phyloP scores from a whole-genome alignment of 1,284 basidiomycete species.

The Tilletia horrida region DNA sequence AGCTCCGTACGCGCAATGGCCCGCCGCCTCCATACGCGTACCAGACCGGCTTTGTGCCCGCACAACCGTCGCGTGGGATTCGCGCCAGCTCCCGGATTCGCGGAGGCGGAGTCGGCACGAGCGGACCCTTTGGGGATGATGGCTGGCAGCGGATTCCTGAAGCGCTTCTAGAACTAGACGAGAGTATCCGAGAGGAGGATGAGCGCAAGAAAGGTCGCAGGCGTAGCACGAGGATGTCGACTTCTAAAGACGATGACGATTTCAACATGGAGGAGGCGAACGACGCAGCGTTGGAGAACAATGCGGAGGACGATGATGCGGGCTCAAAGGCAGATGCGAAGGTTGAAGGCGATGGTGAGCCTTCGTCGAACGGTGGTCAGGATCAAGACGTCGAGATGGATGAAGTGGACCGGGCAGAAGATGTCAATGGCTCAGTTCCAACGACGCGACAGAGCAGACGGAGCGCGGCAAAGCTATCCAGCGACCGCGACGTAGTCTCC shows the following conservation, averaged over 20 bases:
- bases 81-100: conserved; percentile 8
- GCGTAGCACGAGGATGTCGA: not conserved
- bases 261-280: not conserved
- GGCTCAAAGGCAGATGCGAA: not conserved
- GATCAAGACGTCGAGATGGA: not conserved
- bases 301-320: not conserved
- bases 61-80: not conserved
- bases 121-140: conserved; percentile 12
- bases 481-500: not conserved
- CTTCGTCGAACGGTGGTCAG: not conserved
- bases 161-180: not conserved
- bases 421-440: not conserved
- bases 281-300: not conserved
- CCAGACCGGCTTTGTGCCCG: conserved; percentile 2
- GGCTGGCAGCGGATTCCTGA: conserved; percentile 14
- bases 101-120: not conserved
- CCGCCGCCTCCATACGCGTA: conserved; percentile 13
- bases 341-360: not conserved
- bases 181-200: conserved; percentile 16
- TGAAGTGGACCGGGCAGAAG: not conserved
- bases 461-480: not conserved
- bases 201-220: conserved; percentile 11
- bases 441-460: too few species aligned
- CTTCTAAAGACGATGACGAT: conserved; percentile 1
- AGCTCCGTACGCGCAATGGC: conserved; percentile 1